Percentiles rank a stretch among this genome's conserved stretches.
Evolutionary conservation across 257 asterid species (phyloP).

Genomic region (Verbena officinalis): DNA sequence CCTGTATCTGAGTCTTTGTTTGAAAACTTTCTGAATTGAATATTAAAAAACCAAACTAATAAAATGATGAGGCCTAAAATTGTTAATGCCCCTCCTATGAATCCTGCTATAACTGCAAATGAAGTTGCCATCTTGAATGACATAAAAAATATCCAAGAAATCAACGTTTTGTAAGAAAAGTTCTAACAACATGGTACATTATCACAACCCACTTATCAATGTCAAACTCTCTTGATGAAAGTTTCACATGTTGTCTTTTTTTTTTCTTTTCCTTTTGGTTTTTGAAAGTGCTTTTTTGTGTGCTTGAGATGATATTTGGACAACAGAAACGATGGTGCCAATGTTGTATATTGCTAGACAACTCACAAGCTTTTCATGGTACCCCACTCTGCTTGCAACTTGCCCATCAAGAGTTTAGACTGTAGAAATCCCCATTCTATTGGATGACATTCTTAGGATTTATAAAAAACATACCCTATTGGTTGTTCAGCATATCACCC

Average conservation of each 20-base stretch:
- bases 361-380: conserved; percentile 40
- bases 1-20: conserved; percentile 65
- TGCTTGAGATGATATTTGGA: conserved; percentile 27
- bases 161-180: background rate
- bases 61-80: conserved; percentile 39
- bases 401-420: conserved; percentile 3
- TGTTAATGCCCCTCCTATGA: conserved; percentile 47
- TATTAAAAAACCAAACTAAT: conserved; percentile 36
- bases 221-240: too few relatives aligned
- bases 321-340: conserved; percentile 35
- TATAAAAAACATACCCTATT: background rate
- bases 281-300: conserved; percentile 13
- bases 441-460: conserved; percentile 20
- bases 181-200: background rate
- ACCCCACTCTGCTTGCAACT: conserved; percentile 47
- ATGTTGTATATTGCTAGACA: conserved; percentile 38
- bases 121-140: conserved; percentile 46
- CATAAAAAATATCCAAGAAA: background rate
- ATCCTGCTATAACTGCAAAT: conserved; percentile 56
- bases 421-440: background rate
- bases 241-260: too few relatives aligned
- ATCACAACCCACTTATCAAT: too few relatives aligned
- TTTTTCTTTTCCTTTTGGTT: conserved; percentile 4
- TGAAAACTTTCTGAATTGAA: conserved; percentile 33
- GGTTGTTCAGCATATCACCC: conserved; percentile 2